A percentile compares a stretch with the other conserved stretches of the same genome.
Evolutionary conservation across 768 basidiomycete species (phyloP).

Genomic region (Termitomyces sp.): DNA sequence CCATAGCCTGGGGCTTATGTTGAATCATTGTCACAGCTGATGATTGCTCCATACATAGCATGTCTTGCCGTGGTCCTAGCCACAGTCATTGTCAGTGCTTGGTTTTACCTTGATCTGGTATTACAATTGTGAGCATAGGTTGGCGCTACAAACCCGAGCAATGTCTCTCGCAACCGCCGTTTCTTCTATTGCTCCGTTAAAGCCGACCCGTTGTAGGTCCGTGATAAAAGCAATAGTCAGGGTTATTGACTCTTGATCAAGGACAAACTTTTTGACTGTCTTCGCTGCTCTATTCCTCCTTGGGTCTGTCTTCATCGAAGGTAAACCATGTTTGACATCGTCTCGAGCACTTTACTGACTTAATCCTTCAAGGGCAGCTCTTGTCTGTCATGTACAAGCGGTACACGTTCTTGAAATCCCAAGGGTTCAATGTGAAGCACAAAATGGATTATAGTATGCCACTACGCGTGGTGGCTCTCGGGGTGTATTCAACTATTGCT

Average conservation of each 20-base stretch:
- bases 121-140: conserved; percentile 23
- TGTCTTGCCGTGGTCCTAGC: conserved; percentile 35
- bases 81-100: conserved; percentile 37
- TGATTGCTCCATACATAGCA: conserved; percentile 38
- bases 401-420: conserved; percentile 21
- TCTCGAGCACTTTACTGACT: neutral
- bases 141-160: conserved; percentile 32
- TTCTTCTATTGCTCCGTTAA: conserved; percentile 52
- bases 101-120: neutral
- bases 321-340: conserved; percentile 19
- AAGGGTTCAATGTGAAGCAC: conserved; percentile 21
- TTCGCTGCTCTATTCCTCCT: conserved; percentile 38
- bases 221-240: neutral
- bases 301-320: conserved; percentile 36
- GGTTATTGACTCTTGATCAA: conserved; percentile 13
- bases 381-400: conserved; percentile 35
- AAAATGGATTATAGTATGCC: conserved; percentile 42
- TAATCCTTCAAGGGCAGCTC: conserved; percentile 34
- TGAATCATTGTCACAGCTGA: conserved; percentile 28
- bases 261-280: conserved; percentile 38
- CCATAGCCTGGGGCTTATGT: neutral
- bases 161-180: conserved; percentile 42
- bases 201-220: conserved; percentile 30
- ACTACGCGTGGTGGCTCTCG: conserved; percentile 43
- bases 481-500: conserved; percentile 38